These are phyloP conservation scores for Fagus crenata DNA, from an alignment of 306 rosid genomes.

Conservation along the genomic window DNA sequence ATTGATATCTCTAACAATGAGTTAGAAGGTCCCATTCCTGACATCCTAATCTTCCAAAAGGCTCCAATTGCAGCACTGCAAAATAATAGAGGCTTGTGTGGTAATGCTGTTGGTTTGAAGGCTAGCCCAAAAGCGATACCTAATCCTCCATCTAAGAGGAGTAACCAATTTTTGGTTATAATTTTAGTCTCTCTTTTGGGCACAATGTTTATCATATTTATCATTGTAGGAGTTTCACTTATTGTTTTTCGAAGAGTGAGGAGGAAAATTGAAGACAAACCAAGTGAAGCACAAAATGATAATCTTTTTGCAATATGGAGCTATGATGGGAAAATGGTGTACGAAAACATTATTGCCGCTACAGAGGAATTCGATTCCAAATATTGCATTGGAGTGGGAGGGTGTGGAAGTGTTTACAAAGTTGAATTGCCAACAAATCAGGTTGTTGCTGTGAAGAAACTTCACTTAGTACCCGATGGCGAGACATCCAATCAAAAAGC, in stretches of 20 bases:
- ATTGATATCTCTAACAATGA: conserved; percentile 24
- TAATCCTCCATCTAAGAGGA: neutral
- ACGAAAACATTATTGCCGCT: conserved; percentile 22
- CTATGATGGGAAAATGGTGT: conserved; percentile 18
- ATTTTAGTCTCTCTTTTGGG: neutral
- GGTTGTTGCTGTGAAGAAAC: conserved; percentile 14
- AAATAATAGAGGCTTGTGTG: neutral
- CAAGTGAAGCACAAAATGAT: neutral
- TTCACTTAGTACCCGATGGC: neutral
- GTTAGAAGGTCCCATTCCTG: neutral
- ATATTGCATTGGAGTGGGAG: neutral
- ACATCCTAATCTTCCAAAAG: neutral
- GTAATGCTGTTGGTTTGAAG: neutral
- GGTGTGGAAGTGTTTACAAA: conserved; percentile 12
- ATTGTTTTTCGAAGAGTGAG: neutral
- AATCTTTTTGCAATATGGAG: neutral
- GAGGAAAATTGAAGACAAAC: neutral
- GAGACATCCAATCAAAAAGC: conserved; percentile 7
- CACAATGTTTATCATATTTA: neutral
- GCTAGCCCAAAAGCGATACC: neutral
- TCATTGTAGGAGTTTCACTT: neutral
- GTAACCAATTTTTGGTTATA: neutral
- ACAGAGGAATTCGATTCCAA: neutral
- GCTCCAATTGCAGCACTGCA: neutral
- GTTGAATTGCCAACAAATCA: conserved; percentile 1